Conservation (phyloP, 345 rosid species). For the Dipteronia dyeriana region DNA sequence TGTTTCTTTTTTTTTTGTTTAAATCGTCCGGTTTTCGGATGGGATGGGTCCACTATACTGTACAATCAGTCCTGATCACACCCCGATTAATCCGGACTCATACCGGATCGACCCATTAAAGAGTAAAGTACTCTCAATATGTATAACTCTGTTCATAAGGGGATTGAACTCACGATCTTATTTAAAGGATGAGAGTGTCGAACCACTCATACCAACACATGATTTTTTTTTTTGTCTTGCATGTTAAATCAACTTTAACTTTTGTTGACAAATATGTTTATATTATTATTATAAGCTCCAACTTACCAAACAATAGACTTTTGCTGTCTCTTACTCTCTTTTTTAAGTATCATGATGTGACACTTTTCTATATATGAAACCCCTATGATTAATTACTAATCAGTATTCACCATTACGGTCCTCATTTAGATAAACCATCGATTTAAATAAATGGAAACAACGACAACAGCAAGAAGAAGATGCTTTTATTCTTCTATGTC, state of each 20-base stretch:
- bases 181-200: too few species aligned
- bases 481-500: constrained; percentile 4
- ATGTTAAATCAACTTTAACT: neutral
- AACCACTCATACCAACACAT: too few species aligned
- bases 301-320: constrained; percentile 6
- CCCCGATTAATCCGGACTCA: too few species aligned
- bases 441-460: neutral
- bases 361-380: neutral
- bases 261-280: neutral
- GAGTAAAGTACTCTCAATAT: too few species aligned
- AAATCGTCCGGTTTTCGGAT: too few species aligned
- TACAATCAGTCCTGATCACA: too few species aligned
- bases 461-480: neutral
- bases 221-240: too few species aligned
- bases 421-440: neutral
- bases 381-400: neutral
- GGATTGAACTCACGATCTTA: too few species aligned
- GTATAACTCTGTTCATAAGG: too few species aligned
- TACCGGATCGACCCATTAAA: too few species aligned
- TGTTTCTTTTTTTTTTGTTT: too few species aligned
- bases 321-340: neutral
- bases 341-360: neutral
- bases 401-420: neutral
- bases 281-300: neutral
- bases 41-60: too few species aligned